Evolutionary conservation across 1,284 basidiomycete genomes (phyloP).

Genomic region (Heterobasidion parviporum): DNA sequence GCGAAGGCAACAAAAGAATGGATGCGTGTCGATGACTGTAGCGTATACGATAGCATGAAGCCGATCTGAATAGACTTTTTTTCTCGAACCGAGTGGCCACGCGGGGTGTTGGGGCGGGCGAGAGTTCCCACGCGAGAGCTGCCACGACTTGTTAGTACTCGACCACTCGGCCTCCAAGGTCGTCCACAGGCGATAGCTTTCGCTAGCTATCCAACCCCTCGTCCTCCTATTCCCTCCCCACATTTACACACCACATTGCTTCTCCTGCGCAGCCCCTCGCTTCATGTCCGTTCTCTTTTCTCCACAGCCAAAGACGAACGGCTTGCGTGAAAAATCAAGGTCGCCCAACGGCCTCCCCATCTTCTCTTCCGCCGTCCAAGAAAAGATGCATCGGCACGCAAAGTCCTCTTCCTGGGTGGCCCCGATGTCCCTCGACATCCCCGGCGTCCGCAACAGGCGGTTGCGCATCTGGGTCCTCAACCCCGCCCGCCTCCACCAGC

Average conservation of each 20-base stretch:
- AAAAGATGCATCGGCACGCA: conserved; percentile 52
- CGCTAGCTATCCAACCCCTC: conserved; percentile 1
- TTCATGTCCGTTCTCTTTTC: conserved; percentile 39
- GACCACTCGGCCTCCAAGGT: neutral
- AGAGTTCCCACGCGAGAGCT: neutral
- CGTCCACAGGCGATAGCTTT: conserved; percentile 1
- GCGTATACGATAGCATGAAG: too few relatives aligned
- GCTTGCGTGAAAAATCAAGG: conserved; percentile 36
- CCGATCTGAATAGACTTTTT: too few relatives aligned
- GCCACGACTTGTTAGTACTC: neutral
- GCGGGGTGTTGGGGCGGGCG: too few relatives aligned
- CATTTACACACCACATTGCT: neutral
- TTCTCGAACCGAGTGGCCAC: too few relatives aligned
- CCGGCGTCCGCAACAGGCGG: conserved; percentile 42
- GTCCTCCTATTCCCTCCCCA: neutral
- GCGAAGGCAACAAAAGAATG: neutral
- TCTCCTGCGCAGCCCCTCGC: conserved; percentile 1
- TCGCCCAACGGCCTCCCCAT: conserved; percentile 44
- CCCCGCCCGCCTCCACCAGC: conserved; percentile 49
- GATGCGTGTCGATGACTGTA: neutral
- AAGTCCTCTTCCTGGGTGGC: conserved; percentile 48
- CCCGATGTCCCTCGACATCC: conserved; percentile 51
- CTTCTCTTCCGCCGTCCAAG: conserved; percentile 55
- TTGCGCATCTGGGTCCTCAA: conserved; percentile 56
- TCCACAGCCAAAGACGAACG: conserved; percentile 36